Evolutionary conservation across 345 rosid genomes (phyloP), one percentile per base, ranked within the genome.

Genomic region (Euphorbia peplus): DNA sequence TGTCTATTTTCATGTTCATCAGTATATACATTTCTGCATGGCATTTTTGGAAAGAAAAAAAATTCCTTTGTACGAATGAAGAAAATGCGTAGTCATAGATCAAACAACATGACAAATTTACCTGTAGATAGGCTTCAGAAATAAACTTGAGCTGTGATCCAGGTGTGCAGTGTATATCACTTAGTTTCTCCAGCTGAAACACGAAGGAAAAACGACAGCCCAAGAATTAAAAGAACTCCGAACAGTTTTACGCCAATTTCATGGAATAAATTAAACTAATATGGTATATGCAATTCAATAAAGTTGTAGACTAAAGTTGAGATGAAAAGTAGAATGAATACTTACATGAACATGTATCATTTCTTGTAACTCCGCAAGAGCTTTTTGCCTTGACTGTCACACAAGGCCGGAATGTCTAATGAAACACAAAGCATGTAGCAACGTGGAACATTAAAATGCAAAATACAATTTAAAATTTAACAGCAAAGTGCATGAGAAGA

Each of bases 81-180:
- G n/a, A n/a, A n/a, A n/a, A n/a, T n/a, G n/a, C n/a, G n/a, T n/a
- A n/a, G n/a, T n/a, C n/a, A n/a, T n/a, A n/a, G n/a, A n/a, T n/a
- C n/a, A n/a, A n/a, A n/a, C n/a, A n/a, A n/a, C n/a, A n/a, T n/a
- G n/a, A n/a, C n/a, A 69, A 47, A 76, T 70, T 76, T 60, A 92
- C 99, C 98, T 95, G 99, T 79, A 88, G 92, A 97, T 96, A 95
- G 26, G 99, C 98, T 53, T 95, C 99, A 73, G 86, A 73, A 66
- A 95, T 86, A 82, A 95, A 95, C 82, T 90, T 92, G 73, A 95
- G 93, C 87, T 88, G 99, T 60, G 99, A 86, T 72, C 84, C 92
- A 1, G 99, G 96, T 26, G 88, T 87, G 84, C 91, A 78, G 51
- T 92, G 96, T 69, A 69, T 64, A 60, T 92, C 89, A 78, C 99